A percentile compares a stretch with the other conserved stretches of the same genome.
phyloP scores from a whole-genome alignment of 2,329 filamentous ascomycete genomes.

The Hymenoscyphus scutula region DNA sequence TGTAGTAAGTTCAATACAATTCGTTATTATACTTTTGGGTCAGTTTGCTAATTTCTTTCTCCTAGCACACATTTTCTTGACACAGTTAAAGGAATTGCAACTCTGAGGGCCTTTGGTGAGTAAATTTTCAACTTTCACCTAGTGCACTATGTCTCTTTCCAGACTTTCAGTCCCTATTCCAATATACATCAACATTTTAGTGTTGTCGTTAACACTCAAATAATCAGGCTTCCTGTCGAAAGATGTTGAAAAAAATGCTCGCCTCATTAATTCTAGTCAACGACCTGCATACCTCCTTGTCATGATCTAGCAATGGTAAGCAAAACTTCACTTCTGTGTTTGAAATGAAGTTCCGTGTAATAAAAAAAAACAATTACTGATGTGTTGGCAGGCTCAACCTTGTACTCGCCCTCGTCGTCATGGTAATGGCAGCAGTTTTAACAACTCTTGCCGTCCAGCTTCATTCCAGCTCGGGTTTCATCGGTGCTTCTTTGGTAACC shows the following conservation, averaged over 20 bases:
- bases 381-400: slow-evolving; percentile 46
- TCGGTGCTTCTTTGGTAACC: slow-evolving; percentile 37
- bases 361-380: slow-evolving; percentile 46
- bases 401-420: slow-evolving; percentile 44
- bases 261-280: slow-evolving; percentile 52
- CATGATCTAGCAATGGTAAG: slow-evolving; percentile 57
- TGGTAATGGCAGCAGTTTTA: slow-evolving; percentile 31
- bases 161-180: too few relatives aligned
- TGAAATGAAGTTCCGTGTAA: slow-evolving; percentile 32
- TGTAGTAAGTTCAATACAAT: slow-evolving; percentile 34
- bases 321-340: too few relatives aligned
- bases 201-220: background rate
- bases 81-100: slow-evolving; percentile 12
- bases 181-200: too few relatives aligned
- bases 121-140: background rate
- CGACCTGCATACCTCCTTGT: slow-evolving; percentile 56
- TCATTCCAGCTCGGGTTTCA: slow-evolving; percentile 6
- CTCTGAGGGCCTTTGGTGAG: slow-evolving; percentile 15
- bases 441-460: slow-evolving; percentile 14
- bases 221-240: slow-evolving; percentile 12
- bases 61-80: slow-evolving; percentile 18
- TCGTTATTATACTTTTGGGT: too few relatives aligned
- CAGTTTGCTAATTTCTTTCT: too few relatives aligned
- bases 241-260: slow-evolving; percentile 44
- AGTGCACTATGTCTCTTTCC: too few relatives aligned